Base-by-base conservation (phyloP, 495 filamentous ascomycete genomes). In the Cladorrhinum samala region DNA sequence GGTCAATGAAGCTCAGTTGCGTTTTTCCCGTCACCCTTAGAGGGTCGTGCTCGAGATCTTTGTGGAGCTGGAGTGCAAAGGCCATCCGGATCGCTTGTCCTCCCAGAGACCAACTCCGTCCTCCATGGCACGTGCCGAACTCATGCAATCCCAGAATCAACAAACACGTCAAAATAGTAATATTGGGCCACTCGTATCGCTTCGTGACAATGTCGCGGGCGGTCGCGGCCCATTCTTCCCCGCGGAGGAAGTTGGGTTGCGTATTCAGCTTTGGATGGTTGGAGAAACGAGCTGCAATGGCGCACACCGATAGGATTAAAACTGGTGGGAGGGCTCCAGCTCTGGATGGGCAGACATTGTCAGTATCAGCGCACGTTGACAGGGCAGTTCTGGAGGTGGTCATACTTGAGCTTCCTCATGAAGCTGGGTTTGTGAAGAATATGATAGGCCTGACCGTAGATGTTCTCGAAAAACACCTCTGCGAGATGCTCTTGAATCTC, bases 361-460 rank as follows among this genome's bases (percentile, higher is more conserved):
- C 51, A 71, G 65, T 49, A 54, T n/a, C 30, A n/a, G n/a, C 0
- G 8, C 9, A 9, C 49, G n/a, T 36, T 14, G 2, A 47, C 25
- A 37, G 18, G 18, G 9, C 13, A 42, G 3, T 56, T 42, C 33
- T 17, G 14, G 7, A 19, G 19, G 44, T 56, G 58, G 48, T 70
- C 76, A 33, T 71, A 85, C 83, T 77, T 78, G 54, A 94, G 73
- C 57, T 87, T 86, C 51, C 92, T 79, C 84, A 96, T 95, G 66
- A 89, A 98, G 59, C 91, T 96, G 17, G 92, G 91, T 64, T 96
- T 96, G 66, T 98, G 93, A 25, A 98, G 80, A n/a, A 98, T 71
- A 54, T 91, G 87, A 65, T 96, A 98, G 4, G 89, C 85, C 64
- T 98, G 93, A 18, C 93, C 93, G 65, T 98, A 98, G 2, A 98